These are phyloP conservation scores for Candida easanensis DNA, from an alignment of 805 yeast species.

Conservation along the genomic window DNA sequence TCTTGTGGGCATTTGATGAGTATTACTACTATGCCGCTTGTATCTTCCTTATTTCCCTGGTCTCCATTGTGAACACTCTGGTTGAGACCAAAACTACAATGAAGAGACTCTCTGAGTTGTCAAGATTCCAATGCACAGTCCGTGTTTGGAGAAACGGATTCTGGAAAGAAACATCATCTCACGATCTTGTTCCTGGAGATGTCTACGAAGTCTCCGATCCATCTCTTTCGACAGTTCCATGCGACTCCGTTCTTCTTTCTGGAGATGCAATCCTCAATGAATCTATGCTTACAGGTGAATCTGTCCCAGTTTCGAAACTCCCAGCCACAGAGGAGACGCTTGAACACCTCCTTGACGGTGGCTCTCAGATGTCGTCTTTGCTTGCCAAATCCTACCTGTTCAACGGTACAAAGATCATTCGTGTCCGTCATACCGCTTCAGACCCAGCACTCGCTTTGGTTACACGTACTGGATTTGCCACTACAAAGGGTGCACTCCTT, in stretches of 20 bases:
- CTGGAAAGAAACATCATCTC: constrained; percentile 79
- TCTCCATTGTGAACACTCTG: constrained; percentile 77
- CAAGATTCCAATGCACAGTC: constrained; percentile 73
- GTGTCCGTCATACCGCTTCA: constrained; percentile 64
- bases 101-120: constrained; percentile 66
- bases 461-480: constrained; percentile 86
- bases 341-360: constrained; percentile 46
- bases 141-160: constrained; percentile 90
- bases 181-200: constrained; percentile 93
- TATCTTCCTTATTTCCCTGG: constrained; percentile 79
- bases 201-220: constrained; percentile 91
- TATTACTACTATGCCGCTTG: constrained; percentile 94
- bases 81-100: constrained; percentile 82
- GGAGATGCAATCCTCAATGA: constrained; percentile 98
- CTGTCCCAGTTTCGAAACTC: constrained; percentile 89
- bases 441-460: constrained; percentile 78
- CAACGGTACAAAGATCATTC: constrained; percentile 85
- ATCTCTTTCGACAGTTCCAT: constrained; percentile 67
- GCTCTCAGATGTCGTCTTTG: constrained; percentile 55
- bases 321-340: constrained; percentile 65
- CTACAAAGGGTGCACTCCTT: constrained; percentile 91
- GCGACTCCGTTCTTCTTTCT: constrained; percentile 80
- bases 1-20: constrained; percentile 89
- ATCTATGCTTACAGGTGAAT: constrained; percentile 97
- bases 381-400: constrained; percentile 75